Evolutionary conservation across 352 stramenopile genomes (phyloP).

Genomic region (Aphanomyces stellatus): DNA sequence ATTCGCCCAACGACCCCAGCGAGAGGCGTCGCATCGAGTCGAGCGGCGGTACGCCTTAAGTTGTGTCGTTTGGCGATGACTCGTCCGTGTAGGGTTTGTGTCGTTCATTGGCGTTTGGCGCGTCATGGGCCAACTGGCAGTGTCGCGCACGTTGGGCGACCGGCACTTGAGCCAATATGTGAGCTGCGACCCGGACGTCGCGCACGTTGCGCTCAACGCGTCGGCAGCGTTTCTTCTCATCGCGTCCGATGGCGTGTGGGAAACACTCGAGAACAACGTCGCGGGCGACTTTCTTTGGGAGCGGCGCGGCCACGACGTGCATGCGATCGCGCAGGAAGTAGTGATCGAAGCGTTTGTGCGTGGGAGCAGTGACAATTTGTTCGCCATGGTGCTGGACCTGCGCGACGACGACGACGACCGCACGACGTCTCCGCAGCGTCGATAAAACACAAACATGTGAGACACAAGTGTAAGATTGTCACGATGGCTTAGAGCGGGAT

Average conservation of each 20-base stretch:
- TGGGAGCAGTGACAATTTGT: conserved; percentile 87
- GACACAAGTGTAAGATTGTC: background rate
- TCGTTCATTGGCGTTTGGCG: conserved; percentile 60
- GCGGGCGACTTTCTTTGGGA: conserved; percentile 37
- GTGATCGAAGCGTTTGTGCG: conserved; percentile 90
- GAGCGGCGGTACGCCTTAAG: conserved; percentile 34
- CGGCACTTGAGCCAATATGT: conserved; percentile 72
- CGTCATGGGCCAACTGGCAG: conserved; percentile 86
- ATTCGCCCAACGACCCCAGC: conserved; percentile 41
- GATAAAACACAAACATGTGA: background rate
- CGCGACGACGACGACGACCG: background rate
- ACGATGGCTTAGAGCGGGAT: conserved; percentile 90
- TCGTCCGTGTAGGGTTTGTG: conserved; percentile 35
- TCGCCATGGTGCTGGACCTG: conserved; percentile 2
- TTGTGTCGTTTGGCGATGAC: background rate
- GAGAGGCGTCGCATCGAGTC: conserved; percentile 63
- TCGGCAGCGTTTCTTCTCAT: conserved; percentile 33
- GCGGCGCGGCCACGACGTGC: conserved; percentile 26
- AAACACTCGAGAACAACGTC: conserved; percentile 48
- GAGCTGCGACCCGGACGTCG: conserved; percentile 71
- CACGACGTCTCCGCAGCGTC: too few species aligned
- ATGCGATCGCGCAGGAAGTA: conserved; percentile 69
- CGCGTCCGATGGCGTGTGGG: conserved; percentile 73
- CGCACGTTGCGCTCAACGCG: conserved; percentile 24
- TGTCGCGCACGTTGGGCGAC: conserved; percentile 90